phyloP scores from a whole-genome alignment of 495 filamentous ascomycete species.

The Penicillium canescens region DNA sequence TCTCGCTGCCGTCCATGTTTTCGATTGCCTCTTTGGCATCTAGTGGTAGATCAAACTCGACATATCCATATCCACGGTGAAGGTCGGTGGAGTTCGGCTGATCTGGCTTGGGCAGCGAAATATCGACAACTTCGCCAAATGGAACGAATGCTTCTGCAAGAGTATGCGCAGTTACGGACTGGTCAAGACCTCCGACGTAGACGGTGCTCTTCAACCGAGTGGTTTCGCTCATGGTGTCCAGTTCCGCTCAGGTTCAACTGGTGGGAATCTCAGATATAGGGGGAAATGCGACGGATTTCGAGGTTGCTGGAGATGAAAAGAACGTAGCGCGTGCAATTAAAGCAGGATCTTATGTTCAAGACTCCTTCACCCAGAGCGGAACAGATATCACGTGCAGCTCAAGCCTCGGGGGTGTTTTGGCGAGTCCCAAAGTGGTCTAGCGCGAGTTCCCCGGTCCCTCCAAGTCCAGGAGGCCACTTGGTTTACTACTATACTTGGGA shows the following conservation, averaged over 20 bases:
- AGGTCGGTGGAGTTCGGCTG: slow-evolving; percentile 65
- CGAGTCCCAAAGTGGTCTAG: slow-evolving; percentile 38
- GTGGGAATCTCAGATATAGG: background rate
- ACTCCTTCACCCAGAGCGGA: slow-evolving; percentile 6
- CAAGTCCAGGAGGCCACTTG: slow-evolving; percentile 49
- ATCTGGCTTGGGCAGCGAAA: slow-evolving; percentile 86
- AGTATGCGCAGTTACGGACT: slow-evolving; percentile 67
- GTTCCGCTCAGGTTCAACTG: background rate
- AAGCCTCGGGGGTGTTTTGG: slow-evolving; percentile 38
- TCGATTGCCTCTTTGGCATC: slow-evolving; percentile 96
- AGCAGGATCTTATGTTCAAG: background rate
- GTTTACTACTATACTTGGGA: slow-evolving; percentile 29
- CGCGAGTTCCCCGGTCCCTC: slow-evolving; percentile 36
- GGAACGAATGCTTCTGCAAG: slow-evolving; percentile 92
- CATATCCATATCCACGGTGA: slow-evolving; percentile 94
- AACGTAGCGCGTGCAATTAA: background rate
- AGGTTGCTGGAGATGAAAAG: background rate
- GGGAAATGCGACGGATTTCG: background rate
- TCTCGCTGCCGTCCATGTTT: slow-evolving; percentile 97
- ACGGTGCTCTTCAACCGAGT: slow-evolving; percentile 84
- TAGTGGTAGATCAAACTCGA: slow-evolving; percentile 83
- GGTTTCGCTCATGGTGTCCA: slow-evolving; percentile 68
- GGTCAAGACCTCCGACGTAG: slow-evolving; percentile 87
- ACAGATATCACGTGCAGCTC: slow-evolving; percentile 44
- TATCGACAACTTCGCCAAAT: slow-evolving; percentile 90